Percentiles rank a stretch among this genome's conserved stretches.
phyloP scores from a whole-genome alignment of 2,329 filamentous ascomycete species.

The Alternaria gaisen region DNA sequence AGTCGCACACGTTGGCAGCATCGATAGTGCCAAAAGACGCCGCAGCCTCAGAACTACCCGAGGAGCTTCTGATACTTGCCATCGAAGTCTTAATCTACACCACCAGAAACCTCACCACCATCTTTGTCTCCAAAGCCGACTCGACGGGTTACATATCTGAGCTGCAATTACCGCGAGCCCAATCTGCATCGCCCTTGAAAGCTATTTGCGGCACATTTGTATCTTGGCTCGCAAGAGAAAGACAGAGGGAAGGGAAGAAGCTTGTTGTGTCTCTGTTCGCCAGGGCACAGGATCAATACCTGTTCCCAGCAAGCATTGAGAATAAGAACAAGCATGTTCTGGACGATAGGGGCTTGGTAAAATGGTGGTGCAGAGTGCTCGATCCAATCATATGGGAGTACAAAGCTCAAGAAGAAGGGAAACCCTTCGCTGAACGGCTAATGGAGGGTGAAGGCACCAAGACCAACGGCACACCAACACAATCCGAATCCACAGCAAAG shows the following conservation, averaged over 20 bases:
- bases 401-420: slow-evolving; percentile 53
- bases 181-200: slow-evolving; percentile 74
- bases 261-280: slow-evolving; percentile 91
- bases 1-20: slow-evolving; percentile 79
- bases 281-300: slow-evolving; percentile 88
- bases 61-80: slow-evolving; percentile 77
- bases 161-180: slow-evolving; percentile 62
- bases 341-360: slow-evolving; percentile 87
- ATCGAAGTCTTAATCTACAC: slow-evolving; percentile 88
- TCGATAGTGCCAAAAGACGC: slow-evolving; percentile 56
- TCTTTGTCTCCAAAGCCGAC: slow-evolving; percentile 97
- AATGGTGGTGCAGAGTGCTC: slow-evolving; percentile 93
- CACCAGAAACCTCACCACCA: slow-evolving; percentile 79
- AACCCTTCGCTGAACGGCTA: slow-evolving; percentile 42
- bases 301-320: slow-evolving; percentile 91
- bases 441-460: slow-evolving; percentile 36
- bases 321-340: slow-evolving; percentile 88
- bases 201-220: slow-evolving; percentile 79
- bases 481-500: slow-evolving; percentile 59
- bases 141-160: slow-evolving; percentile 86
- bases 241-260: slow-evolving; percentile 70
- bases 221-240: slow-evolving; percentile 73
- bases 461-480: slow-evolving; percentile 23
- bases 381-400: slow-evolving; percentile 73
- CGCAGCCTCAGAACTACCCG: slow-evolving; percentile 26